Base-by-base conservation (phyloP, 768 basidiomycete species). In the Boletus reticulatus region DNA sequence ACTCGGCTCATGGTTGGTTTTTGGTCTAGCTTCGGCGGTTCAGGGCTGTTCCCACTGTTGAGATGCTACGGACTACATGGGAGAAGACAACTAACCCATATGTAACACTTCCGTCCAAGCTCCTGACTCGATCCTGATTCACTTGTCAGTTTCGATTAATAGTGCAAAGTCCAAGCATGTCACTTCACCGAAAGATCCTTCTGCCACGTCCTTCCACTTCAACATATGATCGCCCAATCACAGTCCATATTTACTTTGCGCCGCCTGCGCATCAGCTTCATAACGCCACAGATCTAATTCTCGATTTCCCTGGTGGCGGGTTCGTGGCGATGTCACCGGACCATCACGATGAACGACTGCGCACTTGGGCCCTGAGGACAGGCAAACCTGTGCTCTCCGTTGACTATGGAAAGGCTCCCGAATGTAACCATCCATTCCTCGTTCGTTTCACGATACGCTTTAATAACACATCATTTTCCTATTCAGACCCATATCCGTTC, bases 251-350 rank as follows among this genome's bases (percentile, higher is more conserved):
- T 4, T 98, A 88, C 76, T 98, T 91, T 74, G 78, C 84, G 41
- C 84, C 83, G 4, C 79, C 84, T 10, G 84, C 85, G 56, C 72
- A 73, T 24, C 82, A 88, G 56, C 76, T 96, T 38, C 76, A 78
- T 27, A 75, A 80, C 43, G 75, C 84, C 14, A 89, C 84, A 11
- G 92, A 98, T 63, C 76, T 98, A 22, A 87, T 98, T 38, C 76
- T 98, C 27, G 97, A 98, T 67, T 85, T 92, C 53, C 96, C 97
- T 14, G 97, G 97, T 6, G 97, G 97, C 7, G 97, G 97, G 0
- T 99, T 98, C 70, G 87, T 98, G 48, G 90, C 93, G 22, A 97
- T 98, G 94, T 83, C 81, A 6, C 97, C 97, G 3, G 89, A 92
- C 64, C 94, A 98, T 71, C 97, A 99, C 61, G 96, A 97, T 73